Evolutionary conservation across 2,329 filamentous ascomycete genomes (phyloP).

Genomic region (Ophiocordyceps camponoti-leonardi): DNA sequence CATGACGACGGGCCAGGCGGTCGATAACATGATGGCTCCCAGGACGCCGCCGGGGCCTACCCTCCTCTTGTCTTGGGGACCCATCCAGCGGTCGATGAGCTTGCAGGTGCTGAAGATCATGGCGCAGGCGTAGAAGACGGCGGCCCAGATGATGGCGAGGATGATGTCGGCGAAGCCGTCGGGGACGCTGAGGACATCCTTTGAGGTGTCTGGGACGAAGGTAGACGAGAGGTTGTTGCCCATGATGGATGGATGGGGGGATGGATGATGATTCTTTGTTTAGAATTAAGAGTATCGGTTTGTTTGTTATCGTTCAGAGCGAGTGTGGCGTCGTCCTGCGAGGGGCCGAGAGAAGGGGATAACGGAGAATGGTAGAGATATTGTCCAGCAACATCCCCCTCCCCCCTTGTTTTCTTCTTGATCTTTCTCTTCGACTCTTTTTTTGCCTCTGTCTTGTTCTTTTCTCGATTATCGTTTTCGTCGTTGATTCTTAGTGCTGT

Average conservation of each 20-base stretch:
- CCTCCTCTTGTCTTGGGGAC: slow-evolving; percentile 16
- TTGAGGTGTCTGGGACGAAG: slow-evolving; percentile 19
- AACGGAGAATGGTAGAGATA: neutral
- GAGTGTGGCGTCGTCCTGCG: neutral
- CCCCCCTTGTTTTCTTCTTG: neutral
- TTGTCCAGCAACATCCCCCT: slow-evolving; percentile 1
- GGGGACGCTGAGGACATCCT: slow-evolving; percentile 12
- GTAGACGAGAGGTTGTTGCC: slow-evolving; percentile 22
- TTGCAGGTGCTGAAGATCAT: slow-evolving; percentile 24
- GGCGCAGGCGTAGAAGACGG: slow-evolving; percentile 18
- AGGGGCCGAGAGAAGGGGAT: neutral
- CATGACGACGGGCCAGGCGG: slow-evolving; percentile 19
- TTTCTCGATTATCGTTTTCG: too few species aligned
- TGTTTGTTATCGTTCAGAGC: neutral
- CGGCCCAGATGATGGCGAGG: slow-evolving; percentile 16
- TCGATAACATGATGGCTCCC: slow-evolving; percentile 15
- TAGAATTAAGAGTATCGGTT: too few species aligned
- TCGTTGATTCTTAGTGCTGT: too few species aligned
- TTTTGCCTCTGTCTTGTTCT: neutral
- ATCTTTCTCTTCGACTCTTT: neutral
- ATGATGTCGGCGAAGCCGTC: slow-evolving; percentile 15
- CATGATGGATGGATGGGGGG: too few species aligned
- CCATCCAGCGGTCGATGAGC: slow-evolving; percentile 25
- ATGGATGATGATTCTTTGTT: too few species aligned
- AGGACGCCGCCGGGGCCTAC: slow-evolving; percentile 12